Conservation (phyloP, 768 basidiomycete species). For the Fistulinella prunicolor region DNA sequence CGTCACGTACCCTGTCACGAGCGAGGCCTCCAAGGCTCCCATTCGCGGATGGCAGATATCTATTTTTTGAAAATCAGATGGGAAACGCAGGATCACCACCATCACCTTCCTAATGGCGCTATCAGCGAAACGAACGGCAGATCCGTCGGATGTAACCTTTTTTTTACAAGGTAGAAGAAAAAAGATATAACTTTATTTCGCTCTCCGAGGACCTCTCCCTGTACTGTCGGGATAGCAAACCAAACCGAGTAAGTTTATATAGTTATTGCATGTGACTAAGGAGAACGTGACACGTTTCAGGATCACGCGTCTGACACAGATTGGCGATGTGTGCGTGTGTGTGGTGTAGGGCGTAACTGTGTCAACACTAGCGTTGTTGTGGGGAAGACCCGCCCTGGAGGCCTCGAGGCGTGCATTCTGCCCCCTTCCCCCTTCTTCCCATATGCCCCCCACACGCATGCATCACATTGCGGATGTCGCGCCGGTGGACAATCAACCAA, state of each 20-base stretch:
- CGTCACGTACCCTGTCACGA: conserved; percentile 17
- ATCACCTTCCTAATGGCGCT: conserved; percentile 21
- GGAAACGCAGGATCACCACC: conserved; percentile 11
- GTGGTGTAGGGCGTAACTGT: conserved; percentile 13
- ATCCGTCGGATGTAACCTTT: conserved; percentile 4
- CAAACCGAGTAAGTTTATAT: background rate
- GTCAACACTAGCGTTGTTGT: conserved; percentile 1
- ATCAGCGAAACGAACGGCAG: conserved; percentile 14
- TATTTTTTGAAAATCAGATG: conserved; percentile 16
- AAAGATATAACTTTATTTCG: conserved; percentile 1
- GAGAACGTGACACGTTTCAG: conserved; percentile 13
- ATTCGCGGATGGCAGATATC: conserved; percentile 12
- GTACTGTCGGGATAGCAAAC: background rate
- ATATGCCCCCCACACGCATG: background rate
- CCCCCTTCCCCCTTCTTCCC: background rate
- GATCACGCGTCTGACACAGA: conserved; percentile 11
- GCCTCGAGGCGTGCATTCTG: conserved; percentile 7
- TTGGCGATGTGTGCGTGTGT: background rate
- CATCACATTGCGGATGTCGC: conserved; percentile 2
- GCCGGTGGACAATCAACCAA: conserved; percentile 1
- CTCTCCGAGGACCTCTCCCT: conserved; percentile 16
- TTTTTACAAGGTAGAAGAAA: background rate
- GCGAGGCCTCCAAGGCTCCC: conserved; percentile 2
- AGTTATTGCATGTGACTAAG: conserved; percentile 9
- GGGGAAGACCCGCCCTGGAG: conserved; percentile 2